Conservation (phyloP, 208 protist species). For the Phytomonas sp. region DNA sequence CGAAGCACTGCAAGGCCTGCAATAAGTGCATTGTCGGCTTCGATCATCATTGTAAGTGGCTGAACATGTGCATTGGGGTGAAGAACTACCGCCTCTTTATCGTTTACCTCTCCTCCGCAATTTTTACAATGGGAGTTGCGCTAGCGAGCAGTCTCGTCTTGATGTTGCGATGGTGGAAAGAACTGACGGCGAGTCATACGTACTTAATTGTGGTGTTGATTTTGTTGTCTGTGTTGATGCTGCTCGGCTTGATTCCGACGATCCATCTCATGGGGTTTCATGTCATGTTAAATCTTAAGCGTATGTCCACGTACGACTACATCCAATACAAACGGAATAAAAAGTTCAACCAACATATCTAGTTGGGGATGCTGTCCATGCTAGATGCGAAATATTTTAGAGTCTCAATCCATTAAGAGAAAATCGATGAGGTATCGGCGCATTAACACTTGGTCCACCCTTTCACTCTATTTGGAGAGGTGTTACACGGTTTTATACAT, state of each 20-base stretch:
- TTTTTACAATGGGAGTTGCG: conserved; percentile 19
- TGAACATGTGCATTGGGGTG: conserved; percentile 84
- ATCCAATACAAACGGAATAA: conserved; percentile 32
- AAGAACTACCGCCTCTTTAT: conserved; percentile 82
- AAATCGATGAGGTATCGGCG: too few species aligned
- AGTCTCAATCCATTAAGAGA: too few species aligned
- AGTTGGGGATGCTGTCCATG: too few species aligned
- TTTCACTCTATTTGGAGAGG: too few species aligned
- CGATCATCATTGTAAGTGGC: conserved; percentile 91
- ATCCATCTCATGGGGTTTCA: conserved; percentile 61
- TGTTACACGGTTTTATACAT: too few species aligned
- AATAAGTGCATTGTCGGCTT: conserved; percentile 85
- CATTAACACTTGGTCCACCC: too few species aligned
- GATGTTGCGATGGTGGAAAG: conserved; percentile 48
- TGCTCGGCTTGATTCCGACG: conserved; percentile 26
- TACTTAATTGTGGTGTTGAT: conserved; percentile 61
- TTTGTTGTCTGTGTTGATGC: conserved; percentile 25
- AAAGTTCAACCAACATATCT: too few species aligned
- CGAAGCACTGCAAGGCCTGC: conserved; percentile 87
- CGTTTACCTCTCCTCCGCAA: conserved; percentile 30
- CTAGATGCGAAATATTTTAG: too few species aligned
- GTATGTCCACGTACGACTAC: conserved; percentile 58
- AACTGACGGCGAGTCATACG: conserved; percentile 25
- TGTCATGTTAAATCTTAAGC: conserved; percentile 26
- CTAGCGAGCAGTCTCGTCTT: conserved; percentile 33